Evolutionary conservation across 1,284 basidiomycete genomes (phyloP).

Genomic region (Schizophyllum amplum): DNA sequence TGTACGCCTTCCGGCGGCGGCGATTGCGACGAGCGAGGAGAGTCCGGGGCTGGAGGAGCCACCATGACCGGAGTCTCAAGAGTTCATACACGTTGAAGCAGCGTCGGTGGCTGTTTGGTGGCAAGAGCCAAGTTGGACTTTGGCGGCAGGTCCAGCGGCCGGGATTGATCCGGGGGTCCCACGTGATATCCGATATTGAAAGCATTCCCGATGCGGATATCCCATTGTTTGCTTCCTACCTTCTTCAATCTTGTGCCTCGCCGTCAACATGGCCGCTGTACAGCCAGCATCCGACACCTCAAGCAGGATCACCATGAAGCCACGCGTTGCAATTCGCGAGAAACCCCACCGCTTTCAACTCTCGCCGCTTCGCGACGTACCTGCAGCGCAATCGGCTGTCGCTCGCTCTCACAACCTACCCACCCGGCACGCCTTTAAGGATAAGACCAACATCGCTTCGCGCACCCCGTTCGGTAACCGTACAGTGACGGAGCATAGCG

Average conservation of each 20-base stretch:
- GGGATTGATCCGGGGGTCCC: no score
- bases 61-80: no score
- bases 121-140: not conserved
- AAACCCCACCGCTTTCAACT: not conserved
- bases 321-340: not conserved
- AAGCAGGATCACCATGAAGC: not conserved
- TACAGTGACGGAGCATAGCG: not conserved
- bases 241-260: not conserved
- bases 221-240: not conserved
- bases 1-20: conserved; percentile 58
- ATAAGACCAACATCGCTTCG: not conserved
- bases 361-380: not conserved
- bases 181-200: no score
- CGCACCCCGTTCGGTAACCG: not conserved
- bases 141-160: no score
- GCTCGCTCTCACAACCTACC: not conserved
- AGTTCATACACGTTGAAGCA: no score
- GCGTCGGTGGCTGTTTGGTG: no score
- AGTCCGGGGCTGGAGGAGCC: conserved; percentile 45
- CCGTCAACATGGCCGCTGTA: not conserved
- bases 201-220: not conserved
- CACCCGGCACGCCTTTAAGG: not conserved
- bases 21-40: conserved; percentile 61
- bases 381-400: not conserved
- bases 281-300: not conserved